Base-by-base conservation (phyloP, 1,284 basidiomycete genomes). In the Xerocomus cyaneibrunnescens region DNA sequence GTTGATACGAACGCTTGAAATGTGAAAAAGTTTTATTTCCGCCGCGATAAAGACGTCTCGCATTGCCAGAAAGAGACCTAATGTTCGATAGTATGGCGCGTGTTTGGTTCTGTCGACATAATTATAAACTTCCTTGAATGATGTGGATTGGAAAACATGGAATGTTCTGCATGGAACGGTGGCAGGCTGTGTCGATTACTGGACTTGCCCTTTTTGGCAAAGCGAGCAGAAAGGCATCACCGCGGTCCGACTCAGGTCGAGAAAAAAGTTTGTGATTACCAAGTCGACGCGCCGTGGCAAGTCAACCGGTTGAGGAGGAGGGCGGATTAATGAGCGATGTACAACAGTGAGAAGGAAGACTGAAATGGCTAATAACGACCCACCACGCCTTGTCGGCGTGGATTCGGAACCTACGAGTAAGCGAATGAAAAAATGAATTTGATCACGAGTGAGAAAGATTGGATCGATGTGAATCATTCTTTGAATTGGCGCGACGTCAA, bases 161-260 rank as follows among this genome's bases (percentile, higher is more conserved):
- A 63, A 63, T 43, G 51, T 63, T 63, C 62, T 67, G 43, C 47
- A n/a, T 64, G 38, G 65, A 67, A 67, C 40, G 27, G 31, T 14
- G 13, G 25, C 6, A 9, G 54, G 62, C 60, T 61, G 60, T 58
- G 61, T 43, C 17, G 48, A 65, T 61, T 58, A 56, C 49, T 60
- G 16, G 35, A 55, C 54, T 25, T 61, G 46, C 62, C 50, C 2
- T 41, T 43, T 59, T 51, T 25, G 61, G 62, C 13, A 43, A 16
- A 32, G 12, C 3, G 12, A 25, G 31, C 17, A 22, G 22, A 19
- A 39, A 41, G 16, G 32, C 25, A 22, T 46, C 25, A 22, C 25
- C 7, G 22, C 17, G 39, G 22, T 21, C 22, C 0, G 30, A 35
- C 6, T 35, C 7, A 28, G 27, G 13, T 21, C 17, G 10, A 22